Conservation (phyloP, 129 eudicot genomes). For the Helianthus tuberosus region DNA sequence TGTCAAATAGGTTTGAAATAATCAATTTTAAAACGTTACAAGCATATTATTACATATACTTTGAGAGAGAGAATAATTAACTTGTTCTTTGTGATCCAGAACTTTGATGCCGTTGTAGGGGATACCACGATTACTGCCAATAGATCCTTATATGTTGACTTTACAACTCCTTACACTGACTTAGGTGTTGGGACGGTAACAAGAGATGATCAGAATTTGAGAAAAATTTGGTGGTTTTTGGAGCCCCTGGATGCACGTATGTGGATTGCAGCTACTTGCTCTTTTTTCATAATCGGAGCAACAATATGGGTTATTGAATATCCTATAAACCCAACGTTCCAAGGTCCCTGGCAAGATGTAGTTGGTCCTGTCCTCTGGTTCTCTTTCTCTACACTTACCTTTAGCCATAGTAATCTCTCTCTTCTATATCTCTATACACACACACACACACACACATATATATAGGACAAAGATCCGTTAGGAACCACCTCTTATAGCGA, state of each 20-base stretch:
- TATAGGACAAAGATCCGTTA: too few relatives aligned
- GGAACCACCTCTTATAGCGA: too few relatives aligned
- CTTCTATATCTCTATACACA: neutral
- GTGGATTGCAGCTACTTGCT: conserved; percentile 5
- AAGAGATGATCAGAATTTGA: neutral
- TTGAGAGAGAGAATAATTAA: neutral
- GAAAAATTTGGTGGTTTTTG: conserved; percentile 13
- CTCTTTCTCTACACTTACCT: conserved; percentile 18
- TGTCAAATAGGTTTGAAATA: too few relatives aligned
- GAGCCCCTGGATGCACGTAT: neutral
- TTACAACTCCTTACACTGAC: conserved; percentile 7
- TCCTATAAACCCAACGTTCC: neutral
- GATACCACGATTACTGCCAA: conserved; percentile 14
- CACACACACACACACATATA: too few relatives aligned
- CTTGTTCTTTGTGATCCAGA: conserved; percentile 4
- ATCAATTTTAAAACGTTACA: too few relatives aligned
- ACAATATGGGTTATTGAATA: conserved; percentile 17
- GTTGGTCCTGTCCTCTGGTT: neutral
- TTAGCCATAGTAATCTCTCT: conserved; percentile 15
- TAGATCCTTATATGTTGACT: conserved; percentile 9
- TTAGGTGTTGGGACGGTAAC: neutral
- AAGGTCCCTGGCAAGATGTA: conserved; percentile 8
- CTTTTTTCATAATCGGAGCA: conserved; percentile 7
- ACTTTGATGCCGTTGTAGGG: neutral
- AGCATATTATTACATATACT: too few relatives aligned